Percentiles rank a stretch among this genome's conserved stretches.
Evolutionary conservation across 306 rosid genomes (phyloP).

Genomic region (Sicyos edulis): DNA sequence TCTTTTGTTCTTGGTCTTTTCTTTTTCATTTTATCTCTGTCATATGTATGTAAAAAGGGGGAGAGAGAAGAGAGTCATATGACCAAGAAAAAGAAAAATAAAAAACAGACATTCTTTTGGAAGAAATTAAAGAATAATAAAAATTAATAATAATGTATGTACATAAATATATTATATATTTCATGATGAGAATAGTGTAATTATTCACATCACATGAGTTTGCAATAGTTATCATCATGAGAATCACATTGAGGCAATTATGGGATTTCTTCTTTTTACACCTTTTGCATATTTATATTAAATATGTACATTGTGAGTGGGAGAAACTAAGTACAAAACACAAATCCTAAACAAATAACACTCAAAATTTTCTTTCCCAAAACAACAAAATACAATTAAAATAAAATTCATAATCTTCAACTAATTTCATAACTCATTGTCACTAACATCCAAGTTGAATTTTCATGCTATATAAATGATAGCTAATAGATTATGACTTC

Average conservation of each 20-base stretch:
- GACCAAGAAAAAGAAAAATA: background rate
- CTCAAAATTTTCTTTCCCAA: background rate
- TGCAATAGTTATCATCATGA: slow-evolving; percentile 57
- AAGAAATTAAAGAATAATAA: slow-evolving; percentile 24
- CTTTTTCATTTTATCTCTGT: slow-evolving; percentile 25
- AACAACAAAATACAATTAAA: background rate
- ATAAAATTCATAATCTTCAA: background rate
- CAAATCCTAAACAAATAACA: slow-evolving; percentile 15
- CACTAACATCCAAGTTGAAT: too few species aligned
- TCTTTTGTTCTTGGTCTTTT: slow-evolving; percentile 27
- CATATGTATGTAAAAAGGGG: slow-evolving; percentile 29
- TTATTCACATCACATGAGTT: slow-evolving; percentile 88
- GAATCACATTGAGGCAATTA: slow-evolving; percentile 71
- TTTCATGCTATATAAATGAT: too few species aligned
- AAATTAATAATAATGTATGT: too few species aligned
- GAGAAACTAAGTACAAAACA: slow-evolving; percentile 8
- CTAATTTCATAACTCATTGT: too few species aligned
- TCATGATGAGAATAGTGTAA: slow-evolving; percentile 50
- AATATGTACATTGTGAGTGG: slow-evolving; percentile 22
- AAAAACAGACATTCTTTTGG: slow-evolving; percentile 9
- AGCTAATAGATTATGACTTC: too few species aligned
- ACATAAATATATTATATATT: slow-evolving; percentile 24
- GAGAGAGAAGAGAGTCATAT: background rate
- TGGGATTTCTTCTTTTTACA: slow-evolving; percentile 49
- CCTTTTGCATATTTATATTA: slow-evolving; percentile 33